Evolutionary conservation across 805 yeast genomes (phyloP), one percentile per base, ranked within the genome.

Genomic region (Yarrowia porcina): DNA sequence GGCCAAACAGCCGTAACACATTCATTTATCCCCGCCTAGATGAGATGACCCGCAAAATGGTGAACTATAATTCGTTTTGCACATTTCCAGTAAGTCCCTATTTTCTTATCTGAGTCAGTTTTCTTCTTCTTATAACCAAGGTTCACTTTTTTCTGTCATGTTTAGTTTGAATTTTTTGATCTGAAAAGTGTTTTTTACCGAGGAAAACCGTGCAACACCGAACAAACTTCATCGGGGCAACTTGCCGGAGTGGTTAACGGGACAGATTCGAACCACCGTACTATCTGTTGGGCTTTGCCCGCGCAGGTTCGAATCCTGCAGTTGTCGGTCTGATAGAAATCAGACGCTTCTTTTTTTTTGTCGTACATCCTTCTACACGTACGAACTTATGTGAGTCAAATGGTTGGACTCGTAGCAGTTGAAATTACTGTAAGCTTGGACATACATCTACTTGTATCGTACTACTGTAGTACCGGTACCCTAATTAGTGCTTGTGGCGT

Each of bases 221-320:
- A 10, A 3, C 15, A 9, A 15, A 23, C 18, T 15, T 2, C 4
- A 23, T 23, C 28, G 8, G 15, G 57, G 57, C 57, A 49, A 49
- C 57, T 49, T 49, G 57, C 57, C 57, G 57, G 57, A 49, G 57
- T 49, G 57, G 57, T 49, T 49, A 49, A 49, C 57, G 57, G 57
- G 57, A 49, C 57, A 49, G 42, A 49, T 49, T 49, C 57, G 57
- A 49, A 49, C 41, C 39, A 33, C 23, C 59, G 59, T 52, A 52
- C 59, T 52, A 52, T 52, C 59, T 52, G 59, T 56, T 70, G 73
- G 69, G 73, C 67, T 70, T 63, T 65, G 72, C 73, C 69, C 73
- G 73, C 73, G 73, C 67, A 70, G 72, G 73, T 70, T 70, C 73
- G 73, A 70, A 68, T 70, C 73, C 72, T 70, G 72, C 73, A 67